Evolutionary conservation across 495 filamentous ascomycete genomes (phyloP).

Genomic region (Aspergillus indologenus): DNA sequence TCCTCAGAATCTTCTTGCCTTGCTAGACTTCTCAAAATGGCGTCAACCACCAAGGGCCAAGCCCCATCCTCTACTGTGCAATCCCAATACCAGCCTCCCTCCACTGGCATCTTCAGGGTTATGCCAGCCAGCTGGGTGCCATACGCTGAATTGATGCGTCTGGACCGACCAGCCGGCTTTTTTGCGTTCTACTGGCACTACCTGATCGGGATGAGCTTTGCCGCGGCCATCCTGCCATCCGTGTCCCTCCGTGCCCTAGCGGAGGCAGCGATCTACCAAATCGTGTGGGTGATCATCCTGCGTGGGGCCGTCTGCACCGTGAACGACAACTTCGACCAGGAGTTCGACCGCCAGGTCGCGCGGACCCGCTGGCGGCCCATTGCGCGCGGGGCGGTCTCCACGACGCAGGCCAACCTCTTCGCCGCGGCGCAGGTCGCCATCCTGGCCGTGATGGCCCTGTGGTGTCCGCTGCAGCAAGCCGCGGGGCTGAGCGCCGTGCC

Average conservation of each 20-base stretch:
- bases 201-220: constrained; percentile 26
- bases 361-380: constrained; percentile 33
- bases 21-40: too few species aligned
- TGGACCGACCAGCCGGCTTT: constrained; percentile 28
- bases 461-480: background rate
- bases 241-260: background rate
- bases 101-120: background rate
- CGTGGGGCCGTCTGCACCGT: constrained; percentile 24
- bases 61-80: background rate
- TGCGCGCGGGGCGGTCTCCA: constrained; percentile 9
- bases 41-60: background rate
- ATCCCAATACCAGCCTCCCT: background rate
- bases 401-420: background rate
- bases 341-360: constrained; percentile 34
- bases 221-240: constrained; percentile 24
- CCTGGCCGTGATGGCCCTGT: background rate
- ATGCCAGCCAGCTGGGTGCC: background rate
- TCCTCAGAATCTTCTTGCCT: too few species aligned
- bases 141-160: constrained; percentile 35
- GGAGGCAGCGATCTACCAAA: background rate
- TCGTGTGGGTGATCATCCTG: constrained; percentile 9
- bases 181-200: background rate
- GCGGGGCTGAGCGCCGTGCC: background rate
- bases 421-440: background rate
- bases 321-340: constrained; percentile 43